Evolutionary conservation across 2,329 filamentous ascomycete species (phyloP), one percentile per base, ranked within the genome.

Genomic region (Trichothecium roseum): DNA sequence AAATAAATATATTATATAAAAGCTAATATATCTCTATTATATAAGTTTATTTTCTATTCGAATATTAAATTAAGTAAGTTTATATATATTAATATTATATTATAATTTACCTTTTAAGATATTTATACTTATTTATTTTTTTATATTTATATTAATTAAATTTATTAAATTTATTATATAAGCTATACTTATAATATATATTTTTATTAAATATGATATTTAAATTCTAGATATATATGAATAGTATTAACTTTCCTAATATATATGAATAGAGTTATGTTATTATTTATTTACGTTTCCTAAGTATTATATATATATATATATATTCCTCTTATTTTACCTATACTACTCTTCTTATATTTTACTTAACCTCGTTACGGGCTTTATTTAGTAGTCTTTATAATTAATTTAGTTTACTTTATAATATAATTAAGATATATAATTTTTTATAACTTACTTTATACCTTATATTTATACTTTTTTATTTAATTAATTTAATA

Each of bases 61-160:
- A n/a, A n/a, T n/a, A n/a, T n/a, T n/a, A n/a, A n/a, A n/a, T n/a
- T n/a, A n/a, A n/a, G n/a, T n/a, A n/a, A n/a, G n/a, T n/a, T 36
- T 17, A 32, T 16, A n/a, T 18, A 24, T 31, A n/a, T 28, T 24
- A 24, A 29, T 30, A 30, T 37, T 34, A 36, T 18, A 5, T 32
- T 28, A 34, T 29, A 20, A 27, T 24, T 9, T n/a, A 32, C 26
- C 20, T 29, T 32, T 32, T 34, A 18, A 30, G 32, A 14, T 36
- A 20, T 12, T 22, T 31, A 15, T 28, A 18, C 18, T 28, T 36
- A 38, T 14, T 15, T 16, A 16, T 10, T 27, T 41, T 31, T 22
- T 20, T 3, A 10, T 16, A 12, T 12, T 30, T 16, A 8, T 30
- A 8, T 8, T 30, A 30, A 16, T 10, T 16, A 8, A 8, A 12